A percentile compares a stretch with the other conserved stretches of the same genome.
phyloP scores from a whole-genome alignment of 768 basidiomycete species.

The Chalciporus piperatus region DNA sequence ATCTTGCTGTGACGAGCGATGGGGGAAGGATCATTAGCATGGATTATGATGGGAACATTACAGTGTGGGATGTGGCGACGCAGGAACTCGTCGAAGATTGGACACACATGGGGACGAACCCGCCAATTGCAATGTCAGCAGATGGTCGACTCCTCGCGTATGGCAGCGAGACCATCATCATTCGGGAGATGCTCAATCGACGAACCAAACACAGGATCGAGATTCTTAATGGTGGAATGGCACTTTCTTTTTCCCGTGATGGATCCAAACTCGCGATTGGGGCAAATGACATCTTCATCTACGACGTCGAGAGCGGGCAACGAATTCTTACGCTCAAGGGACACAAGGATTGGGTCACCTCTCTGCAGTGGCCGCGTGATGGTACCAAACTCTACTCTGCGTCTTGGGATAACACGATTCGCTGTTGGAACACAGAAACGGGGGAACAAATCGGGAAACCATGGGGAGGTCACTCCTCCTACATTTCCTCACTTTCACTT shows the following conservation, averaged over 20 bases:
- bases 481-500: background rate
- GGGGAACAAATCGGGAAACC: background rate
- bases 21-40: background rate
- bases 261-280: background rate
- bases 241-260: constrained; percentile 1
- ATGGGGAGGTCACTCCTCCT: background rate
- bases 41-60: background rate
- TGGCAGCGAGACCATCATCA: background rate
- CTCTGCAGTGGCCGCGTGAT: constrained; percentile 6
- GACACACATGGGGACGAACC: background rate
- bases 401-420: background rate
- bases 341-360: background rate
- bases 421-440: background rate
- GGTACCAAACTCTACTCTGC: constrained; percentile 1
- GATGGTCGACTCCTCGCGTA: constrained; percentile 1
- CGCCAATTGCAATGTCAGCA: background rate
- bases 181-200: background rate
- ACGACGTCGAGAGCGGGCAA: background rate
- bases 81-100: background rate
- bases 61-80: background rate
- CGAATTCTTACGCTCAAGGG: background rate
- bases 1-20: background rate
- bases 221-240: too few species aligned
- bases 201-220: background rate
- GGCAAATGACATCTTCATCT: background rate